Conservation (phyloP, 352 stramenopile genomes). For the Pythium dissotocum region DNA sequence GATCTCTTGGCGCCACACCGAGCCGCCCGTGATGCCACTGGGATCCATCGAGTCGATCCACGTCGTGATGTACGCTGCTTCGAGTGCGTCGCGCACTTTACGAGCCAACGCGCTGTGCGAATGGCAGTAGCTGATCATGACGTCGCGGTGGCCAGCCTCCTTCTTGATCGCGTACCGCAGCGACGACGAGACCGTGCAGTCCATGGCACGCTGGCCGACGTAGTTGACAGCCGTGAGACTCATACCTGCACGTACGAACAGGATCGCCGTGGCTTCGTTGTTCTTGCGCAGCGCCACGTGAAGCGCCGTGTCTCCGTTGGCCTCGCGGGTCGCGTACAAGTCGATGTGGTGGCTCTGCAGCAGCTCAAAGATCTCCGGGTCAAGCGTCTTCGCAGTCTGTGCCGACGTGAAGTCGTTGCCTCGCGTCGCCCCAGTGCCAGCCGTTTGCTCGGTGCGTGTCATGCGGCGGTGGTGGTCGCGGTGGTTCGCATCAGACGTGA, state of each 20-base stretch:
- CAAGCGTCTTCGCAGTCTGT: conserved; percentile 32
- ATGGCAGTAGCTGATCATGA: conserved; percentile 89
- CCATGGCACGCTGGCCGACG: conserved; percentile 67
- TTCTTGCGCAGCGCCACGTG: conserved; percentile 72
- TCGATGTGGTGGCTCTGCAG: conserved; percentile 52
- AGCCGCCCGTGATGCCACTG: conserved; percentile 75
- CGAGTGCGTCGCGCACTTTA: conserved; percentile 67
- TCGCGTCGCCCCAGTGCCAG: neutral
- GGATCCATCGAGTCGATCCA: conserved; percentile 88
- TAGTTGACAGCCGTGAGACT: conserved; percentile 64
- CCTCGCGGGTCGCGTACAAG: conserved; percentile 50
- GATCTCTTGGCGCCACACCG: conserved; percentile 83
- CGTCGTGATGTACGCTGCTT: conserved; percentile 73
- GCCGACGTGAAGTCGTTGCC: conserved; percentile 16
- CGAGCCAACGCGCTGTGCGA: conserved; percentile 65
- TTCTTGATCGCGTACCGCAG: conserved; percentile 87
- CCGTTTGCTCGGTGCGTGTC: conserved; percentile 15
- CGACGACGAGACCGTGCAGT: conserved; percentile 63
- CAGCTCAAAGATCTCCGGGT: conserved; percentile 56
- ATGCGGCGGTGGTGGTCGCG: conserved; percentile 17
- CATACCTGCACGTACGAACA: conserved; percentile 71
- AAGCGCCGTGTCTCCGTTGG: conserved; percentile 72
- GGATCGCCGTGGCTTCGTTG: conserved; percentile 64
- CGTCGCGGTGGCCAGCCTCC: conserved; percentile 74
- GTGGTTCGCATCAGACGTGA: conserved; percentile 19